Percentiles rank a stretch among this genome's conserved stretches.
These are phyloP conservation scores for Yamadazyma kitorensis DNA, from an alignment of 805 yeast genomes.

Conservation along the genomic window DNA sequence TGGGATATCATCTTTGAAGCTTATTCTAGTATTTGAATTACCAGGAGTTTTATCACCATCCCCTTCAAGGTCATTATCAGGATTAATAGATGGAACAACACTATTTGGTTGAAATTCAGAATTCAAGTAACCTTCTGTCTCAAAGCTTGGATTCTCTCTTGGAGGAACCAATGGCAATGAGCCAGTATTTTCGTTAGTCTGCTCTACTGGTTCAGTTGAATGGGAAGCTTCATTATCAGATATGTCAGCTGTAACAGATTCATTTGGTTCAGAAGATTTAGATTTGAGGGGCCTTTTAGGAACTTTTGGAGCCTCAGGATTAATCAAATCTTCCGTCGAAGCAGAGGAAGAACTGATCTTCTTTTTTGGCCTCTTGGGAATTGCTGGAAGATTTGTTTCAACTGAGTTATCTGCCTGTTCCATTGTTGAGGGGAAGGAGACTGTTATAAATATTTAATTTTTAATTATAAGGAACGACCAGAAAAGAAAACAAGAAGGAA, in stretches of 20 bases:
- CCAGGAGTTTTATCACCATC: conserved; percentile 36
- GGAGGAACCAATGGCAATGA: conserved; percentile 14
- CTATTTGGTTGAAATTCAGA: no score
- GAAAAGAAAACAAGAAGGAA: no score
- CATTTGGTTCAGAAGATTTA: conserved; percentile 4
- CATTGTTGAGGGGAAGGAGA: no score
- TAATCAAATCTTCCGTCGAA: no score
- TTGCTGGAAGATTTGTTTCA: no score
- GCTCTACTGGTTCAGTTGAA: background rate
- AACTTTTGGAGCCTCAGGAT: conserved; percentile 17
- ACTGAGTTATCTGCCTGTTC: no score
- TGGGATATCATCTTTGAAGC: conserved; percentile 25
- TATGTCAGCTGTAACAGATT: background rate
- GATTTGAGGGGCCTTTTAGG: conserved; percentile 26
- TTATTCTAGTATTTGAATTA: conserved; percentile 25
- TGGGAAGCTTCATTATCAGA: background rate
- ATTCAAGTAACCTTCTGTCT: background rate
- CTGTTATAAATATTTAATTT: no score
- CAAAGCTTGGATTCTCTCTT: background rate
- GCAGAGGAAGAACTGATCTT: no score
- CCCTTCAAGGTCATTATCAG: conserved; percentile 5
- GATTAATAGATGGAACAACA: background rate
- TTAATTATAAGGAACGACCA: no score
- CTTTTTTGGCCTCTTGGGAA: no score
- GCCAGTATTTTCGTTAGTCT: background rate